phyloP scores from a whole-genome alignment of 371 early-diverging fungal species.

The Mucor saturninus region DNA sequence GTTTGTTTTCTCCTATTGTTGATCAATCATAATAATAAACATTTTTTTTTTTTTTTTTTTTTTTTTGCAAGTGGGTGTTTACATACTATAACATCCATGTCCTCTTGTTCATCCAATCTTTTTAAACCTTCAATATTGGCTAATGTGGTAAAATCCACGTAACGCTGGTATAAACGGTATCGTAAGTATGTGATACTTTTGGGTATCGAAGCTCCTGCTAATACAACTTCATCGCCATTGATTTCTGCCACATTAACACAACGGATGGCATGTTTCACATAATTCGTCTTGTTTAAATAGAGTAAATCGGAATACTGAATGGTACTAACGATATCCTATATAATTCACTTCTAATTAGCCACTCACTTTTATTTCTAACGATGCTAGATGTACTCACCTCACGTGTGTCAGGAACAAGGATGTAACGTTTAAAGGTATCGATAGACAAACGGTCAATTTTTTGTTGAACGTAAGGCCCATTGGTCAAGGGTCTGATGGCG shows the following conservation, averaged over 20 bases:
- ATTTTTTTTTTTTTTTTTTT: not conserved
- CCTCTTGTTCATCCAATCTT: slow-evolving; percentile 20
- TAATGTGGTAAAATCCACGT: slow-evolving; percentile 21
- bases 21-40: too few species aligned
- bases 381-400: slow-evolving; percentile 14
- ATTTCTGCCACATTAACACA: slow-evolving; percentile 10
- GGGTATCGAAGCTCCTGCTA: not conserved
- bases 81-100: not conserved
- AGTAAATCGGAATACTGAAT: slow-evolving; percentile 39
- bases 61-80: not conserved
- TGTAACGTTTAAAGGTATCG: slow-evolving; percentile 30
- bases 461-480: slow-evolving; percentile 8
- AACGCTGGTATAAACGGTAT: slow-evolving; percentile 27
- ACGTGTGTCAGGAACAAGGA: slow-evolving; percentile 37
- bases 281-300: slow-evolving; percentile 18
- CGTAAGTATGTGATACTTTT: not conserved
- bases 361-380: too few species aligned
- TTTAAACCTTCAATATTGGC: slow-evolving; percentile 28
- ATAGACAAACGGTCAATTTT: slow-evolving; percentile 12
- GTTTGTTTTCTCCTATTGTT: too few species aligned
- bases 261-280: slow-evolving; percentile 13
- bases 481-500: not conserved
- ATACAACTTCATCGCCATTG: not conserved
- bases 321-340: slow-evolving; percentile 37
- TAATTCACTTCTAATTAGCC: not conserved